Evolutionary conservation across 169 alveolate species (phyloP), one percentile per base, ranked within the genome.

Genomic region (Eimeria sp.): DNA sequence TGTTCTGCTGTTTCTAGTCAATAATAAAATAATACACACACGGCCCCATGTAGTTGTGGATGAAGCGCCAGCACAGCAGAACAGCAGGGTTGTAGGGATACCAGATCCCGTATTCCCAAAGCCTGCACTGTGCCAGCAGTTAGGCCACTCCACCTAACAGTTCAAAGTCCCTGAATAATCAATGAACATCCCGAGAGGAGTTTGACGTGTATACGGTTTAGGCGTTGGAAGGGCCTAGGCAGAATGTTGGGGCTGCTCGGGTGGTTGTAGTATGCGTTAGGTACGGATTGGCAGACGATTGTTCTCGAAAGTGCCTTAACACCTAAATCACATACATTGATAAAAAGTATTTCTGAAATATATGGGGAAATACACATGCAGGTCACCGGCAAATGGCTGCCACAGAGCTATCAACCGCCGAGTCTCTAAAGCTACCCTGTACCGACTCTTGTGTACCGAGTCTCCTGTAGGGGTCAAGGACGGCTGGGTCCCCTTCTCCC

Each of bases 231-330:
- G 49, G 80, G 80, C 80, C 16, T 71, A 71, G 27, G 30, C 54
- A 33, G n/a, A 71, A 37, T 37, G 54, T 71, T 71, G 80, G 80
- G 80, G 80, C 80, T 71, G 54, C 54, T 71, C 80, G 80, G 80
- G 80, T 71, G n/a, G 80, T 71, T 33, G 80, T 37, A 71, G 54
- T 33, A 13, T 9, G 80, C 0, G 54, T 37, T 30, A 16, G 37
- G 80, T 37, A 9, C 37, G 80, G 80, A 71, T 2, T 16, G n/a
- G 80, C 54, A 71, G 54, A 71, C 2, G n/a, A 71, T 33, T 71
- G 80, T 33, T 52, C 54, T 11, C 54, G 14, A 4, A 2, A 71
- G n/a, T 71, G 54, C 54, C 13, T 71, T 33, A 71, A n/a, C 80
- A 8, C 6, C 54, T 18, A 71, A 16, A 71, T 25, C 13, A 71